Base-by-base conservation (phyloP, 371 early-diverging fungal species). In the Actinomortierella ambigua region DNA sequence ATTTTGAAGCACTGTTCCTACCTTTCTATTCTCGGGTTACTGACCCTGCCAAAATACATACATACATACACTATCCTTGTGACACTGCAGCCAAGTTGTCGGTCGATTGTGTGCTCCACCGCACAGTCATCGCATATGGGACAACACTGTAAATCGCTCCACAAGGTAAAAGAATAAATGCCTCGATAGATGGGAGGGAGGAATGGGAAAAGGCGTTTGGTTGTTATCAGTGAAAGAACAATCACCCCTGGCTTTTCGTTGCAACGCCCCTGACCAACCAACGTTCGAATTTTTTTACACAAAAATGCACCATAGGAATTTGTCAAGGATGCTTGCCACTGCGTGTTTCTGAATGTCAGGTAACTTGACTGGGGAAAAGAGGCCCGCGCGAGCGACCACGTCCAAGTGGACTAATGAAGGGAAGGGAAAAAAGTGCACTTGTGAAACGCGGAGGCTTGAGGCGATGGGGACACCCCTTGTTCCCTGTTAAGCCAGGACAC, bases 311-410 rank as follows among this genome's bases (percentile, higher is more conserved):
- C 18, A 17, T 43, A 71, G 73, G 73, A 71, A 34, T 59, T 67
- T 20, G 73, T 71, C 50, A 71, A 63, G 47, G 67, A 71, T 53
- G 66, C 67, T 13, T 71, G 73, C 34, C 73, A 71, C 44, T 71
- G 73, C 49, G 63, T 71, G 20, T 71, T 71, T 44, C 59, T 71
- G 53, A 71, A 71, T 34, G 66, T 66, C 48, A 65, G 63, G 73
- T 66, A 62, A 14, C 28, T 11, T n/a, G n/a, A 53, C 17, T 28
- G n/a, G n/a, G n/a, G n/a, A n/a, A n/a, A n/a, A n/a, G n/a, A n/a
- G n/a, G n/a, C n/a, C n/a, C n/a, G n/a, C n/a, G n/a, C n/a, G n/a
- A n/a, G n/a, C n/a, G n/a, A n/a, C n/a, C n/a, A n/a, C n/a, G n/a
- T n/a, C n/a, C n/a, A n/a, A n/a, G n/a, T n/a, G n/a, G n/a, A n/a